Evolutionary conservation across 345 rosid genomes (phyloP).

Genomic region (Bruguiera sexangula): DNA sequence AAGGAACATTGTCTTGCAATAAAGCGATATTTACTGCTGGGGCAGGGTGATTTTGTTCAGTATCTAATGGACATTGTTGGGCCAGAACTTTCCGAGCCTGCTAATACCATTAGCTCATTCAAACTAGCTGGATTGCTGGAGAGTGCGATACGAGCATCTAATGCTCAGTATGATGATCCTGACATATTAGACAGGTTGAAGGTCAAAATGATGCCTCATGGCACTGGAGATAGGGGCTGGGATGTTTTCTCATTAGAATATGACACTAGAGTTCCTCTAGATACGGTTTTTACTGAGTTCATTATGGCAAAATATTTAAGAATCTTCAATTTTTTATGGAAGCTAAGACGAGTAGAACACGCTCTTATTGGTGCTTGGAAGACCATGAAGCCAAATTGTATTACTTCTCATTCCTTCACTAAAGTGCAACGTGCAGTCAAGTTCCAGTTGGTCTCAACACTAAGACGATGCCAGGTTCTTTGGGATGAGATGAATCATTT

Average conservation of each 20-base stretch:
- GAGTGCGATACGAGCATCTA: constrained; percentile 90
- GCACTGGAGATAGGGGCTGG: constrained; percentile 92
- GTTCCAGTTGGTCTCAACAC: constrained; percentile 70
- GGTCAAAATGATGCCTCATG: constrained; percentile 97
- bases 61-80: constrained; percentile 90
- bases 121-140: constrained; percentile 91
- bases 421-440: constrained; percentile 72
- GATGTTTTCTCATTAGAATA: constrained; percentile 96
- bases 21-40: constrained; percentile 86
- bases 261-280: constrained; percentile 88
- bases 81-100: constrained; percentile 97
- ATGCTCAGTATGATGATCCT: constrained; percentile 96
- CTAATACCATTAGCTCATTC: constrained; percentile 91
- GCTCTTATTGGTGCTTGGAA: constrained; percentile 97
- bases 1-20: constrained; percentile 97
- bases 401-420: constrained; percentile 69
- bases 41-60: constrained; percentile 99
- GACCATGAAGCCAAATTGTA: constrained; percentile 97
- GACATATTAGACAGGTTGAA: constrained; percentile 84
- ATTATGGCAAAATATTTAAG: constrained; percentile 79
- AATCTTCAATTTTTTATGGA: constrained; percentile 96
- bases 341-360: constrained; percentile 92
- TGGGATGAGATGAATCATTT: constrained; percentile 99
- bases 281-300: constrained; percentile 85
- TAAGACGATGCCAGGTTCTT: constrained; percentile 93